Conservation (phyloP, 2,329 filamentous ascomycete species). For the Lasiodiplodia hormozganensis region DNA sequence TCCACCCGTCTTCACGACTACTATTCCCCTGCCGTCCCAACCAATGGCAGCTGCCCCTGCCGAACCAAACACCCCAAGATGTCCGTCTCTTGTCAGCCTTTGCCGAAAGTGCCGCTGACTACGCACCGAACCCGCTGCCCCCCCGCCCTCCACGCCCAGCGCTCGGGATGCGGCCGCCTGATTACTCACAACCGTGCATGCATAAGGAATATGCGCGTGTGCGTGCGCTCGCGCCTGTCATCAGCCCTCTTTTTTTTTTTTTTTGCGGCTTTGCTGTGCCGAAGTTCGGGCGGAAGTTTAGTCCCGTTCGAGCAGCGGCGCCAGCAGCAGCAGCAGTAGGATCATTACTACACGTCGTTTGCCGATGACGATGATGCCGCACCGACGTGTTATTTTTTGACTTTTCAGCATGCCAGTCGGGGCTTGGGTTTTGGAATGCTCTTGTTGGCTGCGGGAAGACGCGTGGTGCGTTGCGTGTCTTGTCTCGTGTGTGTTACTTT, state of each 20-base stretch:
- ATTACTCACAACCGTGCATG: neutral
- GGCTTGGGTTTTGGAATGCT: neutral
- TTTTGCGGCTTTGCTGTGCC: neutral
- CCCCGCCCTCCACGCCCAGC: neutral
- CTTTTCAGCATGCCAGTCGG: neutral
- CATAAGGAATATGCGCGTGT: neutral
- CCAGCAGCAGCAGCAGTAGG: too few relatives aligned
- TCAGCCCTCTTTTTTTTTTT: too few relatives aligned
- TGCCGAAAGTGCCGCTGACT: neutral
- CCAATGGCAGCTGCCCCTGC: neutral
- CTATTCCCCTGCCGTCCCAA: neutral
- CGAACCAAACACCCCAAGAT: neutral
- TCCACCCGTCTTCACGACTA: neutral
- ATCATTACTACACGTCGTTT: too few relatives aligned
- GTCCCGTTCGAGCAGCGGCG: too few relatives aligned
- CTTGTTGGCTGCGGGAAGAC: neutral
- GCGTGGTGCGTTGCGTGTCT: neutral
- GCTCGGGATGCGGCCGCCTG: neutral
- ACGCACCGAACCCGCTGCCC: neutral
- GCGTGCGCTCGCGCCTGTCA: neutral
- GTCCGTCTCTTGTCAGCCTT: neutral
- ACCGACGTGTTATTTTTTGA: neutral
- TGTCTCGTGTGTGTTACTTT: neutral
- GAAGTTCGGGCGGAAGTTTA: neutral
- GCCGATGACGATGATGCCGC: too few relatives aligned